phyloP scores from a whole-genome alignment of 1,139 yeast species.

The Dujonia santamariae region DNA sequence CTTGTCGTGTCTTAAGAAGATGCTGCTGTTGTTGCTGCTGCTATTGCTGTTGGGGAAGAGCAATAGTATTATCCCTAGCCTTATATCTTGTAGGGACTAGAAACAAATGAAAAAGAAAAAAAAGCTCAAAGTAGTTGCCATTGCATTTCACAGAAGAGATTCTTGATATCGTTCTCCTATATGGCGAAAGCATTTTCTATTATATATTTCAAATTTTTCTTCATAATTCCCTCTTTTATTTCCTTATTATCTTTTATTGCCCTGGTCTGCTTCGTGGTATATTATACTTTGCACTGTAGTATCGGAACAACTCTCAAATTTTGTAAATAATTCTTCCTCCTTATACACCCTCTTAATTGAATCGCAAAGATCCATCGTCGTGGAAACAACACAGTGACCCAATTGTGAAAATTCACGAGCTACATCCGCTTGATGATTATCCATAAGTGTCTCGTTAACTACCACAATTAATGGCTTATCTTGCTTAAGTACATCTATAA shows the following conservation, averaged over 20 bases:
- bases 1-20: too few species aligned
- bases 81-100: too few species aligned
- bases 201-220: too few species aligned
- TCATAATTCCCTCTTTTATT: too few species aligned
- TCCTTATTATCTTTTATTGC: background rate
- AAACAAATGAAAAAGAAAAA: too few species aligned
- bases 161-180: too few species aligned
- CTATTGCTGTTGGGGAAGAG: too few species aligned
- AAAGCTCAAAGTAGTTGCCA: too few species aligned
- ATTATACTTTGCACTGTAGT: slow-evolving; percentile 2
- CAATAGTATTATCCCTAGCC: too few species aligned
- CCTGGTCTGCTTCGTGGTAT: slow-evolving; percentile 4
- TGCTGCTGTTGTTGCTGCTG: too few species aligned
- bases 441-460: slow-evolving; percentile 68
- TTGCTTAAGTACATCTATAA: slow-evolving; percentile 67
- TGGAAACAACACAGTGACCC: slow-evolving; percentile 13
- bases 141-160: too few species aligned
- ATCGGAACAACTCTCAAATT: slow-evolving; percentile 1
- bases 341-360: background rate
- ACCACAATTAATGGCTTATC: slow-evolving; percentile 63
- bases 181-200: too few species aligned
- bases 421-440: slow-evolving; percentile 82
- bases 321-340: slow-evolving; percentile 1
- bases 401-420: slow-evolving; percentile 52
- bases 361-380: background rate